Evolutionary conservation across 2,329 filamentous ascomycete genomes (phyloP).

Genomic region (Davidsoniella eucalypti): DNA sequence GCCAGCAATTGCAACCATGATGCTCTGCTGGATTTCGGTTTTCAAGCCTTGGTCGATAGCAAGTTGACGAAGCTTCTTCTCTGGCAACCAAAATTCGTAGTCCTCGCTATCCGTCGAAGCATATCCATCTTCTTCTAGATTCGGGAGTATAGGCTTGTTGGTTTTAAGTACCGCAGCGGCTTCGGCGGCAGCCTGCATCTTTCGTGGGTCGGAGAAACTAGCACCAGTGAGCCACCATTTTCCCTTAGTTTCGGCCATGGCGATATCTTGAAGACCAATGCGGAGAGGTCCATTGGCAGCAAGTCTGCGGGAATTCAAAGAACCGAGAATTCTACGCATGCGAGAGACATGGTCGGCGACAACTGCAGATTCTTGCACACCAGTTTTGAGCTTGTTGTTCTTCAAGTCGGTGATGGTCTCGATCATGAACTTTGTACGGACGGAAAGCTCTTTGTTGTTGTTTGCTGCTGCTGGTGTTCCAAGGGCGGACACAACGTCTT

Average conservation of each 20-base stretch:
- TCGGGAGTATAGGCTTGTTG: neutral
- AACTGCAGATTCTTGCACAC: slow-evolving; percentile 51
- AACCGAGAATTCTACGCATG: slow-evolving; percentile 77
- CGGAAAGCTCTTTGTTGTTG: slow-evolving; percentile 56
- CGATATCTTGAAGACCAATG: slow-evolving; percentile 67
- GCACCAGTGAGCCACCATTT: slow-evolving; percentile 99
- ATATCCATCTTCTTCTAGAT: slow-evolving; percentile 12
- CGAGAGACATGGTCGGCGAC: slow-evolving; percentile 67
- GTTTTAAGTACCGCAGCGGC: neutral
- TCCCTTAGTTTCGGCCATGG: slow-evolving; percentile 66
- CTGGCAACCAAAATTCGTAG: slow-evolving; percentile 37
- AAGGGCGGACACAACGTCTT: slow-evolving; percentile 71
- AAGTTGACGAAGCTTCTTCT: slow-evolving; percentile 46
- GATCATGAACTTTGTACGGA: slow-evolving; percentile 92
- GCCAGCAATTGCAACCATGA: slow-evolving; percentile 82
- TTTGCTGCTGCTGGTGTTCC: slow-evolving; percentile 50
- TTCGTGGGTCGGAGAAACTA: slow-evolving; percentile 45
- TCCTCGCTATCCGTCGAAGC: slow-evolving; percentile 27
- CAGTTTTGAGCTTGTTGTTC: slow-evolving; percentile 77
- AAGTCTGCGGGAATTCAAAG: slow-evolving; percentile 47
- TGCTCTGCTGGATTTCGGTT: slow-evolving; percentile 71
- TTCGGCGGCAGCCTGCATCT: slow-evolving; percentile 12
- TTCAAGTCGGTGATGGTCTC: slow-evolving; percentile 90
- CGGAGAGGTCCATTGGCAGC: slow-evolving; percentile 69
- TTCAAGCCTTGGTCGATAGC: slow-evolving; percentile 73